These are phyloP conservation scores for Spirogloea muscicola DNA, from an alignment of 139 green algal species.

Conservation along the genomic window DNA sequence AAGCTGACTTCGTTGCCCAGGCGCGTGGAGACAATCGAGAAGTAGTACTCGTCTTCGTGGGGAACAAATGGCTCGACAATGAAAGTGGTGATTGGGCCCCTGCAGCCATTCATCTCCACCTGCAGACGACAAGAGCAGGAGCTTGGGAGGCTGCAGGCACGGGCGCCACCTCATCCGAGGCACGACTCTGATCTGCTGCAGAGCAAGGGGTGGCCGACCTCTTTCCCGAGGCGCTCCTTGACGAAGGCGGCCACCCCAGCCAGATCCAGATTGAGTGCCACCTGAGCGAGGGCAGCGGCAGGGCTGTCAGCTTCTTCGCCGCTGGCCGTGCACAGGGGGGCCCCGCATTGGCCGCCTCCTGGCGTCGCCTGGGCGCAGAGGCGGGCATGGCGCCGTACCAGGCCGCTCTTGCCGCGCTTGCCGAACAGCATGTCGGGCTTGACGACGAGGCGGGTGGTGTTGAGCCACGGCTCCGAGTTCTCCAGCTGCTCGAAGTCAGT, in stretches of 20 bases:
- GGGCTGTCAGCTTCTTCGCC: no score
- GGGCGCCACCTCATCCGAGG: no score
- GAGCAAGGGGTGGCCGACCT: no score
- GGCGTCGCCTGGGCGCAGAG: no score
- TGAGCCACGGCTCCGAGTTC: conserved; percentile 65
- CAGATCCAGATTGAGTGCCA: conserved; percentile 49
- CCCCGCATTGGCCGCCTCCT: no score
- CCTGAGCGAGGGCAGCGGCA: no score
- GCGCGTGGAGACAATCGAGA: conserved; percentile 66
- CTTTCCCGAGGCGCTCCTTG: conserved; percentile 63
- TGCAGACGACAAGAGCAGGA: no score
- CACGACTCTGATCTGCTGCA: no score
- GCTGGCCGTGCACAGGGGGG: no score
- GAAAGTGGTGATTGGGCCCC: conserved; percentile 78
- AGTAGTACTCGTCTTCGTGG: conserved; percentile 78
- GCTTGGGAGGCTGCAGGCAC: no score
- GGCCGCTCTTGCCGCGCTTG: conserved; percentile 88
- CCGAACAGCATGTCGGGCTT: conserved; percentile 96
- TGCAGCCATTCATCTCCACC: conserved; percentile 63
- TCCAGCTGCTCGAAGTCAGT: conserved; percentile 69
- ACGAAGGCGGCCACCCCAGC: conserved; percentile 69
- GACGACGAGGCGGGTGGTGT: conserved; percentile 73
- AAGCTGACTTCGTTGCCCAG: conserved; percentile 62
- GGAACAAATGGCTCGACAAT: conserved; percentile 91
- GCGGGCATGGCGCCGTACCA: no score